These are phyloP conservation scores for Sphagnum tenellum DNA, from an alignment of 225 moss, liverwort and hornwort genomes.

Conservation along the genomic window DNA sequence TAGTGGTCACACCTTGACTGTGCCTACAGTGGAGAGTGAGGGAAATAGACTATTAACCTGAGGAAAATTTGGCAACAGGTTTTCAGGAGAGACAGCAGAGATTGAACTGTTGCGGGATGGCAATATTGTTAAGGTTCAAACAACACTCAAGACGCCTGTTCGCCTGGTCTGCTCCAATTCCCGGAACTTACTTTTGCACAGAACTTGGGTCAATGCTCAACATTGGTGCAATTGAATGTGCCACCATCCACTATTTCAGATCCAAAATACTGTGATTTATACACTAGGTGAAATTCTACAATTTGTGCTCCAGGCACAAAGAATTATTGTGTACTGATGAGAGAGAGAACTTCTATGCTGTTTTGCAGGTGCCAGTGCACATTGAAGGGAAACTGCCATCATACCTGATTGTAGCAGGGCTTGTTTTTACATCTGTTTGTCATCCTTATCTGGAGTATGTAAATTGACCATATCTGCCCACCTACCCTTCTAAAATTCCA, in stretches of 20 bases:
- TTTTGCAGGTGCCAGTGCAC: constrained; percentile 87
- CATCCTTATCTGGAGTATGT: constrained; percentile 98
- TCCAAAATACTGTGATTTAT: too few relatives aligned
- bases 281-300: too few relatives aligned
- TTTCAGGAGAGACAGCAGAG: constrained; percentile 80
- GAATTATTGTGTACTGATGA: too few relatives aligned
- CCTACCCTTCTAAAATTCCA: too few relatives aligned
- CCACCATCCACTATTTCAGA: too few relatives aligned
- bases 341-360: too few relatives aligned
- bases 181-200: too few relatives aligned
- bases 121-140: constrained; percentile 49
- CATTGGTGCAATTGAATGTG: too few relatives aligned
- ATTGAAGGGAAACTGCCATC: constrained; percentile 95
- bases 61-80: constrained; percentile 26
- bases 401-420: constrained; percentile 89
- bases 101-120: constrained; percentile 76
- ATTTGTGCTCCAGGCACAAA: too few relatives aligned
- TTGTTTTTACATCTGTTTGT: constrained; percentile 94
- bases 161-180: constrained; percentile 49
- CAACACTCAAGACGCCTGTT: constrained; percentile 69
- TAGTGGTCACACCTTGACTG: too few relatives aligned
- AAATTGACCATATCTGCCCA: too few relatives aligned
- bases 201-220: too few relatives aligned
- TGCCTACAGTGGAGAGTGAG: not conserved
- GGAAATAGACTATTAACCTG: not conserved